phyloP scores from a whole-genome alignment of 768 basidiomycete species.

The Fomitopsis serialis region DNA sequence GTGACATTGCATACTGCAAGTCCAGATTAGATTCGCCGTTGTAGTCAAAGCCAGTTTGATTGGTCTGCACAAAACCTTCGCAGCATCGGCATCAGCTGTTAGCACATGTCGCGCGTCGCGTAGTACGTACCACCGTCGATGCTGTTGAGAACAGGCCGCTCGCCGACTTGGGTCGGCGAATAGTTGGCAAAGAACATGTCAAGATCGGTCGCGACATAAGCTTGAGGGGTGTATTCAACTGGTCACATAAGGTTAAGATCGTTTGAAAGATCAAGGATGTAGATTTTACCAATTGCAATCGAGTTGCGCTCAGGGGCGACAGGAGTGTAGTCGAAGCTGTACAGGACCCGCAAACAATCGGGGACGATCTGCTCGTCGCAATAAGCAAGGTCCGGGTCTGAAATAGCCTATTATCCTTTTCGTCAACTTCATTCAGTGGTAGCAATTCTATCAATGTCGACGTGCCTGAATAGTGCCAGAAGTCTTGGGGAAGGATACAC shows the following conservation, averaged over 20 bases:
- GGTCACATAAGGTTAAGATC: not conserved
- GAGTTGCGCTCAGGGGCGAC: conserved; percentile 20
- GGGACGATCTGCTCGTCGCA: conserved; percentile 26
- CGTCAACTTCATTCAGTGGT: no score
- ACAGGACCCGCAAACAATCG: conserved; percentile 26
- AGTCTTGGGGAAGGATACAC: conserved; percentile 12
- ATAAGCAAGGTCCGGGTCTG: conserved; percentile 2
- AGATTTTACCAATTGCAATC: conserved; percentile 24
- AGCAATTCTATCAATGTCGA: no score
- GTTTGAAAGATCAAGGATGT: not conserved
- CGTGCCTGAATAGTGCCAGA: conserved; percentile 8
- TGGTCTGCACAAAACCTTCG: conserved; percentile 33
- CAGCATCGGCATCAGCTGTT: conserved; percentile 24
- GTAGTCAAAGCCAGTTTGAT: conserved; percentile 42
- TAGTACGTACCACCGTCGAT: conserved; percentile 33
- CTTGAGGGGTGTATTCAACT: conserved; percentile 41
- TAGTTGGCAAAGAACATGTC: conserved; percentile 39
- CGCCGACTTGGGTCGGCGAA: conserved; percentile 33
- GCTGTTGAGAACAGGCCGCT: conserved; percentile 30
- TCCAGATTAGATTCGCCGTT: conserved; percentile 72
- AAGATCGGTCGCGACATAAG: conserved; percentile 36
- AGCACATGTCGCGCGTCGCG: conserved; percentile 32
- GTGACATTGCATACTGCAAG: conserved; percentile 61
- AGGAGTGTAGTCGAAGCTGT: conserved; percentile 24
- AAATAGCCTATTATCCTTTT: not conserved